Percentiles rank a stretch among this genome's conserved stretches.
Evolutionary conservation across 2,329 filamentous ascomycete species (phyloP).

Genomic region (Aspergillus neoniger): DNA sequence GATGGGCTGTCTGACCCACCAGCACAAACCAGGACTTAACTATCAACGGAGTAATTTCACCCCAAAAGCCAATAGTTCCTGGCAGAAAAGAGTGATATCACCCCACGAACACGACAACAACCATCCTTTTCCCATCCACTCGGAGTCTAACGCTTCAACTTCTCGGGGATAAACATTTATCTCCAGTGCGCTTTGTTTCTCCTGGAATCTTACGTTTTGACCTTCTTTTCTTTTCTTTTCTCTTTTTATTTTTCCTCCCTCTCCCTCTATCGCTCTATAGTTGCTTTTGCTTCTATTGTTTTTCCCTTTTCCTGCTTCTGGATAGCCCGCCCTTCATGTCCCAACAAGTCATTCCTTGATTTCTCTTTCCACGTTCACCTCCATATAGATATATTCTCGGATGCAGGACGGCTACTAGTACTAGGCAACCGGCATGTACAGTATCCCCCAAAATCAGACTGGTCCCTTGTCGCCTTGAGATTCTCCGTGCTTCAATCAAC

Average conservation of each 20-base stretch:
- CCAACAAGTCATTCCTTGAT: conserved; percentile 15
- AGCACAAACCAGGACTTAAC: too few species aligned
- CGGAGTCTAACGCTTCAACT: neutral
- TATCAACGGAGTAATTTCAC: neutral
- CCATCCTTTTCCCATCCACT: neutral
- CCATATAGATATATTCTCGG: neutral
- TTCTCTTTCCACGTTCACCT: conserved; percentile 1
- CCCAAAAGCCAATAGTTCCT: conserved; percentile 2
- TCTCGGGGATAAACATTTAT: conserved; percentile 3
- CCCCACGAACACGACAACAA: conserved; percentile 4
- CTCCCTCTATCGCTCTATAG: neutral
- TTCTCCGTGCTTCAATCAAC: conserved; percentile 18
- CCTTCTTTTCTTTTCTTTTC: neutral
- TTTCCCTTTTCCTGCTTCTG: neutral
- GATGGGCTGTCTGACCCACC: conserved; percentile 4
- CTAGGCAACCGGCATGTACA: conserved; percentile 17
- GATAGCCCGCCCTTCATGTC: conserved; percentile 5
- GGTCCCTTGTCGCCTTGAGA: conserved; percentile 5
- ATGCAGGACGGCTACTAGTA: neutral
- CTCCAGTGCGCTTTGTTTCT: neutral
- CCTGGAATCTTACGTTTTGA: neutral
- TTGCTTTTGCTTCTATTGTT: neutral
- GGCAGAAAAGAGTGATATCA: conserved; percentile 1
- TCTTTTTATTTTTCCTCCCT: neutral
- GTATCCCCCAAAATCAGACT: conserved; percentile 7